Conservation (phyloP, 345 rosid genomes). For the Ceriops decandra region DNA sequence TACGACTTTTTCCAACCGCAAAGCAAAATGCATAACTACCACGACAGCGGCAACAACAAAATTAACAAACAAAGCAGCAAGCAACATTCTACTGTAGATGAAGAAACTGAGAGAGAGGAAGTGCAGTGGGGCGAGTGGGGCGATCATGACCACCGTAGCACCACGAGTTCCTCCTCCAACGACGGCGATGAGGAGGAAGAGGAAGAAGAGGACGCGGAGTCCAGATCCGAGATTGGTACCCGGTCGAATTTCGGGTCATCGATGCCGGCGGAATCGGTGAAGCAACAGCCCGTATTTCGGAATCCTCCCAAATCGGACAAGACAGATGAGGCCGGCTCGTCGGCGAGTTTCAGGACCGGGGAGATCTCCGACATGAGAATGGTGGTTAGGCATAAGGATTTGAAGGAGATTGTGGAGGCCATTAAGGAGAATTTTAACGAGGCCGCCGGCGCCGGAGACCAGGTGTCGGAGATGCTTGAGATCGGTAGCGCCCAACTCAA, state of each 20-base stretch:
- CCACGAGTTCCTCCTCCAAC: constrained; percentile 47
- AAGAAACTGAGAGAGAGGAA: constrained; percentile 82
- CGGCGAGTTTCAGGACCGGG: constrained; percentile 48
- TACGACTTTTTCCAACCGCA: constrained; percentile 41
- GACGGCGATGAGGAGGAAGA: constrained; percentile 30
- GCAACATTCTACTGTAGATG: constrained; percentile 29
- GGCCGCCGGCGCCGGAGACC: constrained; percentile 81
- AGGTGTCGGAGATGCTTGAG: constrained; percentile 80
- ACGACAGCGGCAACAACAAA: background rate
- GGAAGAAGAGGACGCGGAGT: constrained; percentile 43
- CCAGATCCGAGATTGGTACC: constrained; percentile 67
- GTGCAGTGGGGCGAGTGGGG: constrained; percentile 98
- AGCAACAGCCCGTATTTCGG: constrained; percentile 13
- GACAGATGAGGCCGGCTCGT: constrained; percentile 47
- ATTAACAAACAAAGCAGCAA: constrained; percentile 1
- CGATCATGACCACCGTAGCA: constrained; percentile 57
- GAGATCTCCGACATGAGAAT: constrained; percentile 62
- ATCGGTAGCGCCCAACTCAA: constrained; percentile 86
- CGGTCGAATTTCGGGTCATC: constrained; percentile 63
- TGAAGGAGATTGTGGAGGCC: constrained; percentile 86
- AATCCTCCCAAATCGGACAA: constrained; percentile 31
- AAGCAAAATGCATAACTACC: too few relatives aligned
- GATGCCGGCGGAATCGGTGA: constrained; percentile 25
- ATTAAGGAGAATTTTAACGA: constrained; percentile 72
- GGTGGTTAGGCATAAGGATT: constrained; percentile 88